Evolutionary conservation across 495 filamentous ascomycete species (phyloP), one percentile per base, ranked within the genome.

Genomic region (Penicillium robsamsonii): DNA sequence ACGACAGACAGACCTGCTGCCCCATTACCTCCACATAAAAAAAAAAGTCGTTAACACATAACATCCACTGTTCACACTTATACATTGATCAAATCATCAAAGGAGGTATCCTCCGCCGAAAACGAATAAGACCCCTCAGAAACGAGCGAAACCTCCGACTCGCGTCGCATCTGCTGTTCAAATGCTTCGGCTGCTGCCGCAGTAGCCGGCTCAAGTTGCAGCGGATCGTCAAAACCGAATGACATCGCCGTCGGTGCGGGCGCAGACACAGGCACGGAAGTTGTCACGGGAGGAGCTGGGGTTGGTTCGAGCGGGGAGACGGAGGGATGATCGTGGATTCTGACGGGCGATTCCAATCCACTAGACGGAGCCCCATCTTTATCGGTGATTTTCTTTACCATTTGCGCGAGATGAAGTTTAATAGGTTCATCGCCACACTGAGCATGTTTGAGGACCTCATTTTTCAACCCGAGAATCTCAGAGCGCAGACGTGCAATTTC

Each of bases 371-470:
- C 25, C 2, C 37, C 54, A 47, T 74, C 67, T 10, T 44, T 63
- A 40, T 69, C 58, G 0, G 67, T 68, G 51, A 76, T 73, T 44
- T 66, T 69, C 56, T 73, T 71, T 24, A 76, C 74, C 63, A 78
- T 80, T 5, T 72, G 69, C 12, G 72, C 62, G 6, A 83, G 74
- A 56, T 83, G 80, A 1, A 69, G 63, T 40, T 78, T 70, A 57
- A 84, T 84, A 10, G 79, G 66, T 17, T 74, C 71, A 52, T 86
- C 78, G 25, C 77, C 76, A 61, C 86, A 89, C 46, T 76, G 74
- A 25, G 81, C 79, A 61, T 88, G 86, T 25, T 71, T 69, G 68
- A 87, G 75, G 29, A 88, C 72, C 55, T 81, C 71, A 17, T 81
- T 77, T 56, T 86, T 87, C 31, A 87, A 68, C 6, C 62, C 67